Evolutionary conservation across 2,329 filamentous ascomycete genomes (phyloP).

Genomic region (Colletotrichum endophyticum): DNA sequence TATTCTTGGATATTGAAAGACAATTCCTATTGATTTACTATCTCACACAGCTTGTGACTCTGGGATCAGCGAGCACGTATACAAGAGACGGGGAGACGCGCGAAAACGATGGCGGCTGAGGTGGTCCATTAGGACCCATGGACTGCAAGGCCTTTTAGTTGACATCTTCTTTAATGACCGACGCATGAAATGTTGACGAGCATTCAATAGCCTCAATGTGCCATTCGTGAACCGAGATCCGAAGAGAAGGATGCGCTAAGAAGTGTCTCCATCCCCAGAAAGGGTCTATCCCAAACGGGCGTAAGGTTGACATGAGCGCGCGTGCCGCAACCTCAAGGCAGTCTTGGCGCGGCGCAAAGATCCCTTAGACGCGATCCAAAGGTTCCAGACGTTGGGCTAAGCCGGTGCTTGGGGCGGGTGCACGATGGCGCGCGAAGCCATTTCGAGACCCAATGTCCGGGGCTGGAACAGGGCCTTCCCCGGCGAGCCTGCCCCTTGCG

Average conservation of each 20-base stretch:
- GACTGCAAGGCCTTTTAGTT: not conserved
- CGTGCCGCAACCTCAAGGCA: not conserved
- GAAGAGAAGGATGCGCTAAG: not conserved
- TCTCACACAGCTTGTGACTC: not conserved
- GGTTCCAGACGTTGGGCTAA: not conserved
- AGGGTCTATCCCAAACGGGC: not conserved
- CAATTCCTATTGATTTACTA: not conserved
- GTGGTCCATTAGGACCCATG: not conserved
- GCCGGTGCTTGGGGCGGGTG: not conserved
- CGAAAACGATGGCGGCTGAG: not conserved
- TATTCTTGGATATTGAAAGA: too few species aligned
- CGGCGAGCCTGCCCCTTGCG: not conserved
- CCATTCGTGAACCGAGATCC: not conserved
- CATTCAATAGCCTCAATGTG: not conserved
- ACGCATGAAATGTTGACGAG: not conserved
- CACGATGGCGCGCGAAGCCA: not conserved
- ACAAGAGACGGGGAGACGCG: not conserved
- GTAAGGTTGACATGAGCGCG: not conserved
- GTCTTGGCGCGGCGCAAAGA: conserved; percentile 1
- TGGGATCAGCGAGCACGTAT: not conserved
- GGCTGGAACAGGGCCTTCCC: not conserved
- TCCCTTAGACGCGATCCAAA: not conserved
- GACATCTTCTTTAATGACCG: not conserved
- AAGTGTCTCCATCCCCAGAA: not conserved
- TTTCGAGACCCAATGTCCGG: conserved; percentile 6